Conservation (phyloP, 75 land plant genomes). For the Cryptomeria japonica region DNA sequence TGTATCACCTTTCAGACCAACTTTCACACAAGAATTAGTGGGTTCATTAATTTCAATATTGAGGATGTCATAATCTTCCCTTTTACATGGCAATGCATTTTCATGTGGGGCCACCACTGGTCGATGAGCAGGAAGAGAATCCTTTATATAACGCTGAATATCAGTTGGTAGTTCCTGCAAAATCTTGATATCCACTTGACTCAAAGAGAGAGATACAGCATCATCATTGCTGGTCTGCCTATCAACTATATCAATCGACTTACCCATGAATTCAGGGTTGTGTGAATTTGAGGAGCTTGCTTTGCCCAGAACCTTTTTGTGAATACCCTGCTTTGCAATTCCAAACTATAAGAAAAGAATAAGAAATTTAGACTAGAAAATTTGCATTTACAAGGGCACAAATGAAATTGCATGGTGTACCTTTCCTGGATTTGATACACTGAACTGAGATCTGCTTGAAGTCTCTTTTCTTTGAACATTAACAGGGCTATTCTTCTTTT, state of each 20-base stretch:
- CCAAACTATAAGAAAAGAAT: neutral
- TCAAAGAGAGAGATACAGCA: slow-evolving; percentile 39
- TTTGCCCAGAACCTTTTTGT: neutral
- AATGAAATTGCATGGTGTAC: neutral
- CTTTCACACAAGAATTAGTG: slow-evolving; percentile 12
- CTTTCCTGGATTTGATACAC: neutral
- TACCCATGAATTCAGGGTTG: neutral
- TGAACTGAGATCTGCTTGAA: neutral
- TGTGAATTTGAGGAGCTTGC: neutral
- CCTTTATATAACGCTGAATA: slow-evolving; percentile 33
- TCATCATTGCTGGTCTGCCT: slow-evolving; percentile 26
- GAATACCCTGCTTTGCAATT: neutral
- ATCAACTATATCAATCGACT: neutral
- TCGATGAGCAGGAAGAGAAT: slow-evolving; percentile 46
- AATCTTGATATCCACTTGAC: slow-evolving; percentile 48
- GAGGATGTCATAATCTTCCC: neutral
- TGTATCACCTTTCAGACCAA: slow-evolving; percentile 8
- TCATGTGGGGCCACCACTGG: neutral
- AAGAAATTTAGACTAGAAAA: neutral
- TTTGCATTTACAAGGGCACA: neutral
- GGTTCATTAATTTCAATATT: neutral
- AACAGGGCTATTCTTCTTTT: neutral
- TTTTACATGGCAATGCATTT: slow-evolving; percentile 4
- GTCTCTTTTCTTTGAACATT: neutral
- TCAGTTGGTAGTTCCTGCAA: slow-evolving; percentile 49